phyloP scores from a whole-genome alignment of 106 monocot species.

The Iris macrosiphon region DNA sequence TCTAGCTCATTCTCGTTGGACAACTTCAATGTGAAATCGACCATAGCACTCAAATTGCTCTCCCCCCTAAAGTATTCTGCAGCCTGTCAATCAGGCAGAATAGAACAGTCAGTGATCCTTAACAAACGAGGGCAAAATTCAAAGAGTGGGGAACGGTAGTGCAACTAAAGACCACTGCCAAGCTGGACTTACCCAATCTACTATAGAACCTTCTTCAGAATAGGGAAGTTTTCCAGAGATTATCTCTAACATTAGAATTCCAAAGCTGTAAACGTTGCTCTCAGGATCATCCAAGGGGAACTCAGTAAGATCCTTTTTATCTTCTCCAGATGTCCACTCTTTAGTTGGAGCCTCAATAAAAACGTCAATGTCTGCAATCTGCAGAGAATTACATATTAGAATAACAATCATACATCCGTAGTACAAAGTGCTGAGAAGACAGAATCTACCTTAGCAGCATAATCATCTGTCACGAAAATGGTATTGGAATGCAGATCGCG shows the following conservation, averaged over 20 bases:
- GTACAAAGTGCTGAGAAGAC: not conserved
- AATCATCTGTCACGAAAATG: slow-evolving; percentile 80
- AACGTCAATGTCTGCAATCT: slow-evolving; percentile 42
- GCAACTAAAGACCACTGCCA: too few species aligned
- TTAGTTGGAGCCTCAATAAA: slow-evolving; percentile 30
- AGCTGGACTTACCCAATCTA: slow-evolving; percentile 48
- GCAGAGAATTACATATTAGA: slow-evolving; percentile 1
- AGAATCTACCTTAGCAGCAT: slow-evolving; percentile 70
- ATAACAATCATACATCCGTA: not conserved
- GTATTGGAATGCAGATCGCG: slow-evolving; percentile 52
- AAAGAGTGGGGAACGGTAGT: not conserved
- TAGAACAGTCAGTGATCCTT: too few species aligned
- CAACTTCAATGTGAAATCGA: slow-evolving; percentile 60
- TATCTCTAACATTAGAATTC: slow-evolving; percentile 71
- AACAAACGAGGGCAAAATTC: too few species aligned
- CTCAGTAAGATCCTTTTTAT: slow-evolving; percentile 12
- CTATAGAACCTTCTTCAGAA: slow-evolving; percentile 36
- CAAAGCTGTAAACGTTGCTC: slow-evolving; percentile 73
- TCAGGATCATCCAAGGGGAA: slow-evolving; percentile 16
- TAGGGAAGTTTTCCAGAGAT: slow-evolving; percentile 63
- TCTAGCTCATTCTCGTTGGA: slow-evolving; percentile 61
- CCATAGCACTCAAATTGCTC: slow-evolving; percentile 27
- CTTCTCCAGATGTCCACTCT: slow-evolving; percentile 14
- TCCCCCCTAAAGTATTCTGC: slow-evolving; percentile 43
- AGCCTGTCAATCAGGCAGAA: slow-evolving; percentile 47